phyloP scores from a whole-genome alignment of 805 yeast species.

The Schwanniomyces occidentalis region DNA sequence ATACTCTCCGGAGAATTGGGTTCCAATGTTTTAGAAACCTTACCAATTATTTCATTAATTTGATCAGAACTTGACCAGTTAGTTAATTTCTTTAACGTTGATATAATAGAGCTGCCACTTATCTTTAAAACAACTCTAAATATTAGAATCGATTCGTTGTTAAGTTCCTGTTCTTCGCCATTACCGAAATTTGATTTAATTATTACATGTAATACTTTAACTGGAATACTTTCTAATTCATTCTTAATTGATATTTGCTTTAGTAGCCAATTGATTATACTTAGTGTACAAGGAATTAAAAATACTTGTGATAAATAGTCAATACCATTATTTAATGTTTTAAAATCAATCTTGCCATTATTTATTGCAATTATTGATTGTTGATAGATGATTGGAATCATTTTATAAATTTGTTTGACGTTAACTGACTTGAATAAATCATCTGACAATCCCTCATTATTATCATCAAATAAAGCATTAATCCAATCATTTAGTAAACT shows the following conservation, averaged over 20 bases:
- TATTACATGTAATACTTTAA: constrained; percentile 25
- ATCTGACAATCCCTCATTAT: constrained; percentile 75
- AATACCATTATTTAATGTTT: constrained; percentile 70
- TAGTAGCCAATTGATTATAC: constrained; percentile 34
- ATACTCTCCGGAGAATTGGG: not conserved
- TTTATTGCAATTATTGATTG: constrained; percentile 67
- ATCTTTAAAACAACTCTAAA: constrained; percentile 26
- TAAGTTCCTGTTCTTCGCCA: constrained; percentile 16
- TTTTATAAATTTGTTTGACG: constrained; percentile 62
- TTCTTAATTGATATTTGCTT: constrained; percentile 14
- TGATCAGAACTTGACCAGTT: constrained; percentile 12
- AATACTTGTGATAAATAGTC: constrained; percentile 87
- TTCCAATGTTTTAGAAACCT: constrained; percentile 2
- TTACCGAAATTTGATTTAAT: constrained; percentile 21
- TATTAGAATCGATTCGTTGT: constrained; percentile 15
- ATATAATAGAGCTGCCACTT: constrained; percentile 18
- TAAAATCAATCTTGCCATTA: constrained; percentile 54
- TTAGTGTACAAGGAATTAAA: constrained; percentile 53
- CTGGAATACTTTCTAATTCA: constrained; percentile 12
- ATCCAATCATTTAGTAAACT: constrained; percentile 64
- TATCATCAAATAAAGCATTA: constrained; percentile 68
- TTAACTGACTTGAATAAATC: constrained; percentile 68
- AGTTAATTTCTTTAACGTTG: constrained; percentile 12
- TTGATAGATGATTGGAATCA: constrained; percentile 73
- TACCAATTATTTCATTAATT: constrained; percentile 14